These are phyloP conservation scores for Gentiana straminea DNA, from an alignment of 257 asterid species.

Conservation along the genomic window DNA sequence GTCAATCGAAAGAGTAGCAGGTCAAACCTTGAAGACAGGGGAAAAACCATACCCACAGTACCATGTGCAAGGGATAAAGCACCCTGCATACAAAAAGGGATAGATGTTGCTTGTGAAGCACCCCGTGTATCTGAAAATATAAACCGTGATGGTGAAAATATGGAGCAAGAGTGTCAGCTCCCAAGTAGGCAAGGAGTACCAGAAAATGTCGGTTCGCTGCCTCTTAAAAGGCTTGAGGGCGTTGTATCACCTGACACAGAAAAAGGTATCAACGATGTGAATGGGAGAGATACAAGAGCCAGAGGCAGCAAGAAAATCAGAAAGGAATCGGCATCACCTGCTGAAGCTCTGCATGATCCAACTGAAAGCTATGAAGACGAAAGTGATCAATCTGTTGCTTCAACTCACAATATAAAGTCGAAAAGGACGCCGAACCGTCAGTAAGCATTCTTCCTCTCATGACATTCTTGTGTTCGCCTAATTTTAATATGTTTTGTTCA, in stretches of 20 bases:
- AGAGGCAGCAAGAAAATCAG: conserved; percentile 16
- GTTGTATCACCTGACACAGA: conserved; percentile 15
- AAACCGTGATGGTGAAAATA: conserved; percentile 13
- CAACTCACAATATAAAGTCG: conserved; percentile 23
- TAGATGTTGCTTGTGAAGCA: conserved; percentile 10
- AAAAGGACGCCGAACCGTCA: conserved; percentile 22
- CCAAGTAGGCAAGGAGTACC: conserved; percentile 12
- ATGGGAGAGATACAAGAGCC: conserved; percentile 11
- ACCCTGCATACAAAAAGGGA: conserved; percentile 17
- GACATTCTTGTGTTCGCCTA: background rate
- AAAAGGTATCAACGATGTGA: conserved; percentile 8
- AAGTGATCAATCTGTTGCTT: conserved; percentile 24
- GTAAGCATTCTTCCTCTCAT: conserved; percentile 29
- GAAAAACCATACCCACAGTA: conserved; percentile 23
- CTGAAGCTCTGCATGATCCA: conserved; percentile 9
- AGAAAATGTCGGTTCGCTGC: conserved; percentile 13
- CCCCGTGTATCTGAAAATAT: conserved; percentile 6
- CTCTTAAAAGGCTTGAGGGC: conserved; percentile 12
- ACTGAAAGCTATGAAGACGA: conserved; percentile 41
- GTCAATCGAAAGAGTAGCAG: background rate
- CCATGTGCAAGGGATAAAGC: conserved; percentile 11
- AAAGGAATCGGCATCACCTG: conserved; percentile 17
- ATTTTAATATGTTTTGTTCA: background rate
- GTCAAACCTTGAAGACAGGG: conserved; percentile 19
- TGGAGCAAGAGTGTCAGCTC: conserved; percentile 18